Evolutionary conservation across 108 stramenopile genomes (phyloP).

Genomic region (Skeletonema potamos): DNA sequence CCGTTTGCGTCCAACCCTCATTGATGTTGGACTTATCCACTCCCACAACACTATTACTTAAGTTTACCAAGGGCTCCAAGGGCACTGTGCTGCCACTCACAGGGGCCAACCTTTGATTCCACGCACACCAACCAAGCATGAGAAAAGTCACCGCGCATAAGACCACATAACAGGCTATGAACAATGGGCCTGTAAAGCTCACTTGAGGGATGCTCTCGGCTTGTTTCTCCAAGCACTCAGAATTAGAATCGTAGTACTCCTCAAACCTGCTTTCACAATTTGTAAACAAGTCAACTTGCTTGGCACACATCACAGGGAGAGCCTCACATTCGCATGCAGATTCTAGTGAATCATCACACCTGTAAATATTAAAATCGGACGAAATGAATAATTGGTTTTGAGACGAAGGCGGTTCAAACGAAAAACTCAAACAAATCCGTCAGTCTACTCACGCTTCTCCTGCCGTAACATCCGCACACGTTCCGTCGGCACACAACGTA

Average conservation of each 20-base stretch:
- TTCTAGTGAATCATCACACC: conserved; percentile 29
- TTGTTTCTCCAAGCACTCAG: conserved; percentile 24
- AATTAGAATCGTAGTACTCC: conserved; percentile 17
- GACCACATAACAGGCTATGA: conserved; percentile 44
- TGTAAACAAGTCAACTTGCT: conserved; percentile 23
- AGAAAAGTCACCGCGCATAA: conserved; percentile 29
- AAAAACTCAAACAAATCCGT: not conserved
- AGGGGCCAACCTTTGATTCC: conserved; percentile 50
- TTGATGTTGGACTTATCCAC: not conserved
- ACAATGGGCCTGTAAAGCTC: conserved; percentile 32
- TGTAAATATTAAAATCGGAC: conserved; percentile 14
- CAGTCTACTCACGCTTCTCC: conserved; percentile 24
- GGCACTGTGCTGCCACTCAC: conserved; percentile 36
- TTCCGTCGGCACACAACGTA: conserved; percentile 56
- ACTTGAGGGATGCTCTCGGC: conserved; percentile 29
- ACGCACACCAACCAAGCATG: conserved; percentile 55
- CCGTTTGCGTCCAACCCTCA: conserved; percentile 51
- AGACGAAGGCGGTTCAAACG: not conserved
- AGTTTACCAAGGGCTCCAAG: not conserved
- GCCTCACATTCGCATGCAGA: conserved; percentile 22
- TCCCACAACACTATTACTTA: not conserved
- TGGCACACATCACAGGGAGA: conserved; percentile 11
- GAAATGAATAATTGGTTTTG: not conserved
- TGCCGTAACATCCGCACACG: conserved; percentile 31
- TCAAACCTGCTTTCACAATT: conserved; percentile 15